Evolutionary conservation across 2,329 filamentous ascomycete genomes (phyloP), one percentile per base, ranked within the genome.

Genomic region (Arthrobotrys musiformis): DNA sequence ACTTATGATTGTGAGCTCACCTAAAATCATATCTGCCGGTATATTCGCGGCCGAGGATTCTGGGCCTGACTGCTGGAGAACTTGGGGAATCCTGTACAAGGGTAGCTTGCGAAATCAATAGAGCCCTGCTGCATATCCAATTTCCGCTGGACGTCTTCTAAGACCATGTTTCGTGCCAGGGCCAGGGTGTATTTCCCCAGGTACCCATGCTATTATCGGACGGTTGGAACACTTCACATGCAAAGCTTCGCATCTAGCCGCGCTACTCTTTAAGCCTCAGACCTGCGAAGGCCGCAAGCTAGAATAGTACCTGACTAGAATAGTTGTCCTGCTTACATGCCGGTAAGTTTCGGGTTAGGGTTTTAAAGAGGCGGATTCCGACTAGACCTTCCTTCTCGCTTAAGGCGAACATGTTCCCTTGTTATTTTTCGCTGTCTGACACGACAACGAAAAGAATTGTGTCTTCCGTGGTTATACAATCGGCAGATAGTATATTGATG

Each of bases 91-190:
- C 9, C n/a, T 52, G 37, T 37, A 62, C 44, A 70, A 33, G 28
- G 28, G 42, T 70, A 19, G 44, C 54, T 61, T 70, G 54, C 44
- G 28, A 70, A 50, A 42, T 61, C 54, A 54, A 70, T 13, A 62
- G 44, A 22, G 33, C 44, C 54, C 54, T 60, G 67, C 42, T 50
- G 67, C 54, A 52, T 52, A 70, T 70, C 56, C 28, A 70, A 70
- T 70, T 61, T 70, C 67, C 67, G 44, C 54, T 30, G 54, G 44
- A 50, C 13, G 17, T 35, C 44, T 56, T 52, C 63, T 58, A 42
- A 37, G 19, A 61, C 54, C 54, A 42, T 54, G 46, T 54, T 66
- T 66, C 33, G 30, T 42, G 62, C 19, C 19, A 48, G 60, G 60
- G 40, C 50, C 26, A 33, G 30, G 54, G 54, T 42, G 35, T 66